Conservation (phyloP, 2,329 filamentous ascomycete genomes). For the Chrysoporthe austroafricana region DNA sequence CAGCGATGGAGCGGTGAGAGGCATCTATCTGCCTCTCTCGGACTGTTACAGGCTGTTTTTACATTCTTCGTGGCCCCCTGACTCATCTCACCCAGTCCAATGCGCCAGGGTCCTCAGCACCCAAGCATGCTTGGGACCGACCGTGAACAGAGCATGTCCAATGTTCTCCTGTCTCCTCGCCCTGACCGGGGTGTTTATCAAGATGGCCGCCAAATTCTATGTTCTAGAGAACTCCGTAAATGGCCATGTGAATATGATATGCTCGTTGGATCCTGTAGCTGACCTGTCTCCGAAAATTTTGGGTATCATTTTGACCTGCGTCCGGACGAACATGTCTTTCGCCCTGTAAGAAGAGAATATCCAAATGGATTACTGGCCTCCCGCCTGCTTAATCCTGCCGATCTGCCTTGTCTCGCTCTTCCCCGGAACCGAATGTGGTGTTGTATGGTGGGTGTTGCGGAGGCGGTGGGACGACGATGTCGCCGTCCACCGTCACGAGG, state of each 20-base stretch:
- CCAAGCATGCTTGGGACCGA: too few relatives aligned
- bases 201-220: slow-evolving; percentile 1
- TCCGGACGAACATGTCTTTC: not conserved
- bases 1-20: not conserved
- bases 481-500: slow-evolving; percentile 46
- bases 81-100: too few relatives aligned
- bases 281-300: slow-evolving; percentile 6
- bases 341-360: not conserved
- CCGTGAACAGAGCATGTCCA: not conserved
- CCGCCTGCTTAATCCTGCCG: slow-evolving; percentile 23
- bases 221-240: slow-evolving; percentile 3
- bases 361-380: not conserved
- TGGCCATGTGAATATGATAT: slow-evolving; percentile 11
- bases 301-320: slow-evolving; percentile 16
- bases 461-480: slow-evolving; percentile 43
- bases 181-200: not conserved
- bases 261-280: slow-evolving; percentile 15
- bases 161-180: not conserved
- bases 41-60: too few relatives aligned
- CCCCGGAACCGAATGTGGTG: slow-evolving; percentile 11
- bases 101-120: not conserved
- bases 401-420: slow-evolving; percentile 27
- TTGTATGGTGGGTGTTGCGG: slow-evolving; percentile 13
- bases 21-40: too few relatives aligned
- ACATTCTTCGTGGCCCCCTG: too few relatives aligned